phyloP scores from a whole-genome alignment of 345 rosid species.

The Corymbia maculata region DNA sequence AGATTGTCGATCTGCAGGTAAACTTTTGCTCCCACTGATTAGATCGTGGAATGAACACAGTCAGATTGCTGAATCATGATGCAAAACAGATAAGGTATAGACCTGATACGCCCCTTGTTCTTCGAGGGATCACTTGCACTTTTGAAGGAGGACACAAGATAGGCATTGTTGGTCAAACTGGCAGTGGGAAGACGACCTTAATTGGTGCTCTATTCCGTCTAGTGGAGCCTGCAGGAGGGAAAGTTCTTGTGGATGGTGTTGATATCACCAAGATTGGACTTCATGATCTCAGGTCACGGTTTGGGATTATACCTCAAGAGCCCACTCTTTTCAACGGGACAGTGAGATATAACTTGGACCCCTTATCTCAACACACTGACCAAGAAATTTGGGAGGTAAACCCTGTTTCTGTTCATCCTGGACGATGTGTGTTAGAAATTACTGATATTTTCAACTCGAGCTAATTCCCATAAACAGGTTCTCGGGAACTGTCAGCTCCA shows the following conservation, averaged over 20 bases:
- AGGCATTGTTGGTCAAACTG: constrained; percentile 89
- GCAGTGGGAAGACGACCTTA: constrained; percentile 89
- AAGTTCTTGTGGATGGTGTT: constrained; percentile 69
- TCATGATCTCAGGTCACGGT: constrained; percentile 73
- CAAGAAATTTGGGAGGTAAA: constrained; percentile 92
- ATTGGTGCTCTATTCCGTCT: constrained; percentile 83
- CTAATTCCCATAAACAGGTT: constrained; percentile 25
- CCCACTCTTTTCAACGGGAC: constrained; percentile 90
- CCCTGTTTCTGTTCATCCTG: background rate
- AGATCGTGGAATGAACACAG: background rate
- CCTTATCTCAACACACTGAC: constrained; percentile 59
- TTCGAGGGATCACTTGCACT: constrained; percentile 72
- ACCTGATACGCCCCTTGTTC: constrained; percentile 53
- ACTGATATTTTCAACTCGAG: background rate
- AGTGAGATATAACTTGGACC: constrained; percentile 86
- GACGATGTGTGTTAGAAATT: background rate
- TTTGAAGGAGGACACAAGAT: constrained; percentile 90
- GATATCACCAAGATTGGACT: constrained; percentile 73
- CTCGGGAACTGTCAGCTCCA: constrained; percentile 74
- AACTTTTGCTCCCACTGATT: background rate
- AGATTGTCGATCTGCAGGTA: constrained; percentile 72
- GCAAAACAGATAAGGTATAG: constrained; percentile 68
- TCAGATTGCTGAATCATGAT: background rate
- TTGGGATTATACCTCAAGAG: constrained; percentile 91
- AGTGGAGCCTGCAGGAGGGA: constrained; percentile 85